Base-by-base conservation (phyloP, 2,329 filamentous ascomycete species). In the Acrodontium crateriforme region DNA sequence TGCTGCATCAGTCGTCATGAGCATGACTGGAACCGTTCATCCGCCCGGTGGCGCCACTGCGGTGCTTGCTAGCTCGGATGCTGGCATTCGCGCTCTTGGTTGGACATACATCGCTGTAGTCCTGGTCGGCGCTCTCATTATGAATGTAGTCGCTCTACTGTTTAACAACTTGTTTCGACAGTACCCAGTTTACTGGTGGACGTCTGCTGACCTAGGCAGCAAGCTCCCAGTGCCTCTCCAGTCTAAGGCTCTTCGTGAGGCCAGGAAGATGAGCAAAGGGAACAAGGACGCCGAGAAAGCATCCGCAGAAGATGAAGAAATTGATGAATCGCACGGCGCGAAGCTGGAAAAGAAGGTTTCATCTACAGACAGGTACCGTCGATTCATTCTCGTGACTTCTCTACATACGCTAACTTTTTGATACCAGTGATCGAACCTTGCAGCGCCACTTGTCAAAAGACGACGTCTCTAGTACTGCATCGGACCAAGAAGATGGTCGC, bases 11-110 rank as follows among this genome's bases (percentile, higher is more conserved):
- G 46, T 55, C 14, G 51, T 56, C 9, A 65, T 65, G 62, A 49
- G 57, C 5, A 35, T 61, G 18, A 63, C 61, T 3, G 56, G 58
- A 24, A 63, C 59, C 2, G 53, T 63, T 2, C 60, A 65, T 38
- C 62, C 62, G n/a, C 62, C 62, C 6, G 62, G 60, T 11, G 62
- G 62, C 13, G 62, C 62, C 1, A 63, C 59, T 7, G 60, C 62
- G 2, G 51, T 64, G 2, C 42, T 65, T 14, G 60, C 61, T 1
- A 53, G 54, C 5, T 58, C 55, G 3, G 46, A 56, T 3, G 42
- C 53, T 2, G 39, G 46, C 2, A 50, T 62, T 15, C 56, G 51
- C 9, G 48, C 41, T 0, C 52, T 65, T 50, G 59, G 60, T 2
- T 65, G 61, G 60, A 49, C 49, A 19, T 63, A 56, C 35, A 50